These are phyloP conservation scores for Candida vartiovaarae DNA, from an alignment of 805 yeast genomes.

Conservation along the genomic window DNA sequence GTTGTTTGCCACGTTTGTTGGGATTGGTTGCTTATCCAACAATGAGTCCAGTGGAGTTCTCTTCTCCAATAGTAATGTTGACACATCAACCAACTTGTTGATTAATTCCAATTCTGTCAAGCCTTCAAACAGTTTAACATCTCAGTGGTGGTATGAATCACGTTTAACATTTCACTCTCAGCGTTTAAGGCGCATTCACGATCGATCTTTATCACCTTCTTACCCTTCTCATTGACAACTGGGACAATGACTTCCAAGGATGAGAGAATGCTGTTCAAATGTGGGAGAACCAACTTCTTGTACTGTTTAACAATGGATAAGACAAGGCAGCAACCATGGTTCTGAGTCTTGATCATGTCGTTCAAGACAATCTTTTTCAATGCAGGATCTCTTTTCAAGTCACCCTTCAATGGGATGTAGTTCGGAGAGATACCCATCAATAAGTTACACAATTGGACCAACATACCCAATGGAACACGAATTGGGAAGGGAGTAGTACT, in stretches of 20 bases:
- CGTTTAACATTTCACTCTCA: conserved; percentile 27
- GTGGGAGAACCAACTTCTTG: conserved; percentile 36
- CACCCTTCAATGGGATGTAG: conserved; percentile 49
- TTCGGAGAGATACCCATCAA: conserved; percentile 47
- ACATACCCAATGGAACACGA: conserved; percentile 55
- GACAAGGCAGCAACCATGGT: conserved; percentile 38
- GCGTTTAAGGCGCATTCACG: conserved; percentile 25
- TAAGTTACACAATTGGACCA: conserved; percentile 46
- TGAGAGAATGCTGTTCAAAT: conserved; percentile 42
- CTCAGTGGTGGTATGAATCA: conserved; percentile 24
- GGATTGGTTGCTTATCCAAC: conserved; percentile 26
- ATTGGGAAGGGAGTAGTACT: conserved; percentile 50
- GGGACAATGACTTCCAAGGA: conserved; percentile 56
- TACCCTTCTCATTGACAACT: conserved; percentile 27
- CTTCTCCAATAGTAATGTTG: conserved; percentile 35
- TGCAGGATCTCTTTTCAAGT: conserved; percentile 45
- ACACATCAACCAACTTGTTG: conserved; percentile 51
- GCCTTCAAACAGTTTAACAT: conserved; percentile 29
- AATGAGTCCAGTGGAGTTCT: conserved; percentile 25
- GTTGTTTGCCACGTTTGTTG: conserved; percentile 6
- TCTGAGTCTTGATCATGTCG: conserved; percentile 39
- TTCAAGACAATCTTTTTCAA: conserved; percentile 37
- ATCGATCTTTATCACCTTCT: conserved; percentile 36
- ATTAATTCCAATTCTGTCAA: conserved; percentile 44
- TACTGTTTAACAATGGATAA: conserved; percentile 20